These are phyloP conservation scores for Cladophialophora chaetospira DNA, from an alignment of 2,329 filamentous ascomycete species.

Conservation along the genomic window DNA sequence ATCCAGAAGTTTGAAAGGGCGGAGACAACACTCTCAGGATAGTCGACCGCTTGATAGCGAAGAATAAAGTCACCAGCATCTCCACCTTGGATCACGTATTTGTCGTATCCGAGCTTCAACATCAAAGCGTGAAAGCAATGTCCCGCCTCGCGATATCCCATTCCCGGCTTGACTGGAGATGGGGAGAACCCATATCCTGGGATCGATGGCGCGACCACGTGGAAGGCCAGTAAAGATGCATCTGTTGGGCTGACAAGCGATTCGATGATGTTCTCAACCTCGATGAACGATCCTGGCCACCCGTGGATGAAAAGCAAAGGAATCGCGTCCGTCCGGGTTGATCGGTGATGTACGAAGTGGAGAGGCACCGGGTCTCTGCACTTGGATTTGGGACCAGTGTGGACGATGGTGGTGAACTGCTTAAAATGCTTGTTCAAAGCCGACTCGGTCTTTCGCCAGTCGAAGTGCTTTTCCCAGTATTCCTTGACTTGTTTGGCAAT, in stretches of 20 bases:
- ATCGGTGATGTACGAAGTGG: conserved; percentile 33
- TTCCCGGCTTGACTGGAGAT: conserved; percentile 21
- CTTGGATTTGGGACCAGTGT: not conserved
- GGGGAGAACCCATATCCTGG: conserved; percentile 36
- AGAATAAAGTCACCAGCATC: conserved; percentile 36
- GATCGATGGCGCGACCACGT: conserved; percentile 36
- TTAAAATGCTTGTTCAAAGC: conserved; percentile 13
- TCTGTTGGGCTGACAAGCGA: conserved; percentile 32
- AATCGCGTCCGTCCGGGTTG: conserved; percentile 35
- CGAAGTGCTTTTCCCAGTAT: conserved; percentile 18
- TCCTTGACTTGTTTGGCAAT: not conserved
- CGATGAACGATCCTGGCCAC: conserved; percentile 42
- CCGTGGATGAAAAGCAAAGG: conserved; percentile 42
- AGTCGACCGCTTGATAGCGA: conserved; percentile 32
- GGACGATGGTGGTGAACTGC: conserved; percentile 16
- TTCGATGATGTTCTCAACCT: conserved; percentile 37
- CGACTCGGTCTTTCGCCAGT: conserved; percentile 15
- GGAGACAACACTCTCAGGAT: conserved; percentile 30
- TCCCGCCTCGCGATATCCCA: conserved; percentile 12
- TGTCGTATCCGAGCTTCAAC: conserved; percentile 33
- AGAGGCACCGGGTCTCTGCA: conserved; percentile 47
- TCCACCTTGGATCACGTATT: conserved; percentile 36
- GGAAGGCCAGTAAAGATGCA: conserved; percentile 31
- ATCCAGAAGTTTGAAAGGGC: conserved; percentile 34
- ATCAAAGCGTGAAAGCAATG: conserved; percentile 28